Percentiles rank a stretch among this genome's conserved stretches.
Evolutionary conservation across 805 yeast genomes (phyloP).

Genomic region (Hanseniaspora singularis): DNA sequence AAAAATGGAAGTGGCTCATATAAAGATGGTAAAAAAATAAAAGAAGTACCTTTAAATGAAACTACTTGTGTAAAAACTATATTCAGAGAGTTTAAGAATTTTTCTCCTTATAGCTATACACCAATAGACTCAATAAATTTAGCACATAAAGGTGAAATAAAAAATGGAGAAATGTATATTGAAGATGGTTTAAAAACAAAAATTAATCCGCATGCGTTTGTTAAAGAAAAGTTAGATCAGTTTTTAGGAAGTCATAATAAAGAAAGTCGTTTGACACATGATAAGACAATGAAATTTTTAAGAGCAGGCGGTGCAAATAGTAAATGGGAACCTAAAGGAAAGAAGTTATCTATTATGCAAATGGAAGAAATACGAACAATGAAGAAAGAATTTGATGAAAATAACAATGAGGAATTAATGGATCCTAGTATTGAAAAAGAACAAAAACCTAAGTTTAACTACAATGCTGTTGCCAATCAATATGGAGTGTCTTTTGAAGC

Average conservation of each 20-base stretch:
- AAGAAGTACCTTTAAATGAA: background rate
- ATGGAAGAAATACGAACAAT: conserved; percentile 3
- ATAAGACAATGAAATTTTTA: background rate
- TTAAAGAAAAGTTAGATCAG: background rate
- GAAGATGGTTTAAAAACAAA: conserved; percentile 1
- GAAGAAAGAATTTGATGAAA: background rate
- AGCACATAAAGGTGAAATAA: background rate
- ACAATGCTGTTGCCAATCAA: background rate
- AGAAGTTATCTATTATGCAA: background rate
- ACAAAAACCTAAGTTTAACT: conserved; percentile 5
- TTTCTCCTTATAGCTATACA: background rate
- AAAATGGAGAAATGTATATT: background rate
- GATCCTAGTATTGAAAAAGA: background rate
- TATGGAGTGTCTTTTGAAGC: background rate
- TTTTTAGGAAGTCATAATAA: background rate
- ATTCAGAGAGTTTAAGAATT: background rate
- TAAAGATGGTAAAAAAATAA: background rate
- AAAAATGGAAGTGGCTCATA: conserved; percentile 1
- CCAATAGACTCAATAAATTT: conserved; percentile 5
- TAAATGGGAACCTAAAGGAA: background rate
- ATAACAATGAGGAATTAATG: background rate
- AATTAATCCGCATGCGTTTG: background rate
- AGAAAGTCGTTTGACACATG: background rate
- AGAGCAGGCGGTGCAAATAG: background rate
- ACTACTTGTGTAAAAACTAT: background rate